Percentiles rank a stretch among this genome's conserved stretches.
Conservation (phyloP, 2,329 filamentous ascomycete species). For the Fusarium torulosum region DNA sequence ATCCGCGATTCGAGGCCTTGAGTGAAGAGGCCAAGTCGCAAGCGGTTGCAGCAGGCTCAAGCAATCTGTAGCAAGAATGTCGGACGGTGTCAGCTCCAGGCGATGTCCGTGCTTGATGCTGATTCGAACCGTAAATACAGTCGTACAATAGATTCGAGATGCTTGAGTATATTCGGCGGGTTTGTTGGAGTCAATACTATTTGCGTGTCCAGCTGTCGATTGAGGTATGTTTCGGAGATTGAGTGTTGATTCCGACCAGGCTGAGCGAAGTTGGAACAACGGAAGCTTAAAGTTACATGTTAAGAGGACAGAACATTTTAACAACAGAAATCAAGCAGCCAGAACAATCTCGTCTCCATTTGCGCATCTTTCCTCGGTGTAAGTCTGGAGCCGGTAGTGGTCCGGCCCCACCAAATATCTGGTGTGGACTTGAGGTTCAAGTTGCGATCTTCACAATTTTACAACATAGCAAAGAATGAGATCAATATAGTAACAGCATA, state of each 20-base stretch:
- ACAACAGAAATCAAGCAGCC: neutral
- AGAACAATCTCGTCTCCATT: neutral
- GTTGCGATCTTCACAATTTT: conserved; percentile 7
- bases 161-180: conserved; percentile 1
- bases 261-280: accelerated
- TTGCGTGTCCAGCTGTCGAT: neutral
- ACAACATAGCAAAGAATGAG: neutral
- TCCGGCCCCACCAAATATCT: conserved; percentile 31
- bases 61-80: neutral
- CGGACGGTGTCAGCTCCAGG: neutral
- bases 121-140: neutral
- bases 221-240: neutral
- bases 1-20: neutral
- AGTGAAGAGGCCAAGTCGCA: neutral
- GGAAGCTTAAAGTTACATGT: accelerated
- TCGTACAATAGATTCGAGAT: conserved; percentile 4
- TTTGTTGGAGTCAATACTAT: neutral
- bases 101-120: neutral
- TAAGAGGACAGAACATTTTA: neutral
- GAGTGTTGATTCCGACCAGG: neutral
- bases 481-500: accelerated
- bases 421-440: conserved; percentile 11
- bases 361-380: conserved; percentile 4
- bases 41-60: neutral
- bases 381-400: conserved; percentile 15